A percentile compares a stretch with the other conserved stretches of the same genome.
Evolutionary conservation across 495 filamentous ascomycete genomes (phyloP).

Genomic region (Clohesyomyces aquaticus): DNA sequence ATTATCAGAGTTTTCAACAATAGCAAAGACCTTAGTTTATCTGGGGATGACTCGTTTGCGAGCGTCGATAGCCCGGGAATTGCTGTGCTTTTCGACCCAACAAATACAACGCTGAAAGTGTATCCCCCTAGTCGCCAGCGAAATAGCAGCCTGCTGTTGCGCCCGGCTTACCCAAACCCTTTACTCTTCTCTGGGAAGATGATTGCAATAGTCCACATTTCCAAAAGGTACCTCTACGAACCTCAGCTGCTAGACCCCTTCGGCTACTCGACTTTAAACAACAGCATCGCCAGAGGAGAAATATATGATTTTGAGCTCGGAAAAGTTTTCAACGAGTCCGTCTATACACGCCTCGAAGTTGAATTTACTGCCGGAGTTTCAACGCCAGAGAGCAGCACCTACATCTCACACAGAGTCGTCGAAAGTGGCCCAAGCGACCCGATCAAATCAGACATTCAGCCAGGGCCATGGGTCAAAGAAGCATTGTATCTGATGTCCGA

Average conservation of each 20-base stretch:
- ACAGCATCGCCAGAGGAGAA: not conserved
- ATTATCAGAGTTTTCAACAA: not conserved
- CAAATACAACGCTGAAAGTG: not conserved
- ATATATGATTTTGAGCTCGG: not conserved
- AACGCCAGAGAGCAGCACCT: not conserved
- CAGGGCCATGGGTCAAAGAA: not conserved
- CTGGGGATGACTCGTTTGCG: not conserved
- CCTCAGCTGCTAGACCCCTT: too few species aligned
- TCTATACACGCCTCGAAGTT: not conserved
- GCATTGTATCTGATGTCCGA: constrained; percentile 2
- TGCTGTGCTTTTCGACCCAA: not conserved
- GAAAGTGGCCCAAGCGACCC: not conserved
- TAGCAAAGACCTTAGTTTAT: too few species aligned
- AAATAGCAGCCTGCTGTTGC: not conserved
- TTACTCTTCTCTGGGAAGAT: too few species aligned
- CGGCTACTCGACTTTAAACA: too few species aligned
- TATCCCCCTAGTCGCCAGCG: not conserved
- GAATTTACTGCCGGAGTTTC: not conserved
- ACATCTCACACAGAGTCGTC: not conserved
- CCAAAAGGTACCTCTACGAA: too few species aligned
- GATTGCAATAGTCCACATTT: too few species aligned
- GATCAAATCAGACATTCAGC: not conserved
- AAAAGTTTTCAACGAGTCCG: not conserved
- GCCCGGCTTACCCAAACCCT: too few species aligned
- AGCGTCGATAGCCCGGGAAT: not conserved